Conservation (phyloP, 768 basidiomycete species). For the Boletus sp. region DNA sequence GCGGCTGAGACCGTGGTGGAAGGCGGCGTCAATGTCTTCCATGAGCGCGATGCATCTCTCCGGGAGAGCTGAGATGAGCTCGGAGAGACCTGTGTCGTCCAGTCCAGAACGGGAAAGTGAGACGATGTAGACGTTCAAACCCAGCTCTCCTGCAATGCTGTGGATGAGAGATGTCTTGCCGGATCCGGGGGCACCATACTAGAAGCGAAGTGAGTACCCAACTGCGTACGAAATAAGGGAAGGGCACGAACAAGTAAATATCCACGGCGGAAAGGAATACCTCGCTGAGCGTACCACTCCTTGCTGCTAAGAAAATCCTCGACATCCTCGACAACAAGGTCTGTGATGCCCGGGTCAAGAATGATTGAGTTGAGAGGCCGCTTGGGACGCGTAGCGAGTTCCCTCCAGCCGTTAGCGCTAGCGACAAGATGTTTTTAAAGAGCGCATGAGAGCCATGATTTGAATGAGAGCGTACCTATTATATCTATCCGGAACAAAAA, state of each 20-base stretch:
- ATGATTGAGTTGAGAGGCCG: slow-evolving; percentile 66
- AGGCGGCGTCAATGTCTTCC: slow-evolving; percentile 84
- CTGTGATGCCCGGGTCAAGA: slow-evolving; percentile 65
- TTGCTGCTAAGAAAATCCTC: slow-evolving; percentile 67
- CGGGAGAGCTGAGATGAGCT: slow-evolving; percentile 62
- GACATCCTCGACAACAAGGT: slow-evolving; percentile 64
- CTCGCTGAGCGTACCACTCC: slow-evolving; percentile 69
- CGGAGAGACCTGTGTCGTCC: slow-evolving; percentile 57
- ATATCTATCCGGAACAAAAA: slow-evolving; percentile 49
- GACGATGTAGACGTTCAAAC: slow-evolving; percentile 69
- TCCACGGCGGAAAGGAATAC: slow-evolving; percentile 79
- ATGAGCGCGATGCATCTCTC: slow-evolving; percentile 71
- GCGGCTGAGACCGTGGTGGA: slow-evolving; percentile 43
- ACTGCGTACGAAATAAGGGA: background rate
- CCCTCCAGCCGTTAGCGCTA: slow-evolving; percentile 46
- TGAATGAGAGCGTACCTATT: slow-evolving; percentile 30
- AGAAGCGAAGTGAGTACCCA: background rate
- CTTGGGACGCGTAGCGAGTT: slow-evolving; percentile 56
- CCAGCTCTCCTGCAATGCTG: slow-evolving; percentile 73
- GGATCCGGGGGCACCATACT: slow-evolving; percentile 72
- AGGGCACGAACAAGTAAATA: slow-evolving; percentile 52
- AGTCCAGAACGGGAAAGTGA: slow-evolving; percentile 60
- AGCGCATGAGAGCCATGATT: background rate
- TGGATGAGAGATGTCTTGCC: slow-evolving; percentile 81
- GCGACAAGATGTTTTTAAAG: slow-evolving; percentile 2